Evolutionary conservation across 768 basidiomycete genomes (phyloP), one percentile per base, ranked within the genome.

Genomic region (Pleurotus eryngii): DNA sequence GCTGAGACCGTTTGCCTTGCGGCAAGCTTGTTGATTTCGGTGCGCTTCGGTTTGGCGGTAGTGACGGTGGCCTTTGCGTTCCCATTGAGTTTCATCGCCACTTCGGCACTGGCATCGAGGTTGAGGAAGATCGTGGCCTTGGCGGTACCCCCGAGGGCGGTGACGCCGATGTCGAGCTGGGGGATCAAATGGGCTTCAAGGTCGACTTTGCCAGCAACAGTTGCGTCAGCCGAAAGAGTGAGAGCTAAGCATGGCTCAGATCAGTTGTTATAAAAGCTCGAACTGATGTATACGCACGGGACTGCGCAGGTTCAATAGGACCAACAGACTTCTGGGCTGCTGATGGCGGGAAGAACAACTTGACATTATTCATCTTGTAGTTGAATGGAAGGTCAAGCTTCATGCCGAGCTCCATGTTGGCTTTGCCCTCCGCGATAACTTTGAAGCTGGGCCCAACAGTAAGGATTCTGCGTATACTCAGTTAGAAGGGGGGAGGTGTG

Each of bases 381-480:
- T 62, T 63, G 47, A 49, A 49, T n/a, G 47, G 47, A n/a, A 77
- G 55, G 20, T 64, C 68, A 45, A 75, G 67, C 8, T 47, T 67
- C 42, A 72, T 51, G 59, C 72, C 65, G 37, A 73, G 61, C 45
- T 71, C 62, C 20, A 75, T 57, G 38, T 72, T 73, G 0, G 68
- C 70, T 0, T 35, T 58, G 1, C 63, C 67, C 49, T 67, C 58
- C 0, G 63, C 76, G 15, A 65, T 58, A 40, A 77, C 62, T 35
- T 71, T 62, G 68, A 77, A 77, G 2, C 67, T 67, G 5, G 78
- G 75, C 5, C 75, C 78, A 27, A 79, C 45, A 15, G 64, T 68
- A 11, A 79, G 63, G 59, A 79, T 69, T 5, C 76, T 74, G 48
- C 4, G 30, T 18, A 18, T 35, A 35, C 8, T 35, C 8, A 11